These are phyloP conservation scores for Candida sithepensis DNA, from an alignment of 805 yeast genomes.

Conservation along the genomic window DNA sequence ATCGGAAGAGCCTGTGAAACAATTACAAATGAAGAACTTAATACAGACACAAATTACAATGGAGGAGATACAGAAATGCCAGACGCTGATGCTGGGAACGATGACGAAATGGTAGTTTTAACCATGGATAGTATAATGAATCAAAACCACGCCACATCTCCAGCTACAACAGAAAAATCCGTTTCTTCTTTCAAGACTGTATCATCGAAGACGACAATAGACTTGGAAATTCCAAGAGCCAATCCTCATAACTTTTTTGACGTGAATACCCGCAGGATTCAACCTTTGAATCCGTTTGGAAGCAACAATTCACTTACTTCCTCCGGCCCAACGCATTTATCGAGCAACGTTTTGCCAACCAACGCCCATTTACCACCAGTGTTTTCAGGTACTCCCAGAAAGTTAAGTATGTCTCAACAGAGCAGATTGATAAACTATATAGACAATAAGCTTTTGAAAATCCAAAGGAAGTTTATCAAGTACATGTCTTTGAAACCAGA, in stretches of 20 bases:
- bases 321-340: slow-evolving; percentile 5
- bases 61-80: slow-evolving; percentile 2
- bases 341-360: background rate
- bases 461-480: slow-evolving; percentile 52
- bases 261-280: slow-evolving; percentile 6
- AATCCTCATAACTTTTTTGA: slow-evolving; percentile 16
- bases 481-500: slow-evolving; percentile 29
- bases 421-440: slow-evolving; percentile 51
- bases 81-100: slow-evolving; percentile 15
- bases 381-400: slow-evolving; percentile 12
- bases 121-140: slow-evolving; percentile 20
- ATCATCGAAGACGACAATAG: background rate
- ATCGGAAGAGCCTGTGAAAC: too few relatives aligned
- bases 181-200: background rate
- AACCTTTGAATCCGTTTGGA: slow-evolving; percentile 31
- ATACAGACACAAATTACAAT: too few relatives aligned
- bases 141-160: slow-evolving; percentile 4
- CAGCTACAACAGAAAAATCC: background rate
- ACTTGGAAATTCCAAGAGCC: background rate
- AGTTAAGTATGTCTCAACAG: slow-evolving; percentile 48
- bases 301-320: slow-evolving; percentile 20
- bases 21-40: too few relatives aligned
- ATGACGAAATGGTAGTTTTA: slow-evolving; percentile 15
- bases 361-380: background rate
- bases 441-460: slow-evolving; percentile 48